Conservation (phyloP, 495 filamentous ascomycete genomes). For the Talaromyces wortmannii region DNA sequence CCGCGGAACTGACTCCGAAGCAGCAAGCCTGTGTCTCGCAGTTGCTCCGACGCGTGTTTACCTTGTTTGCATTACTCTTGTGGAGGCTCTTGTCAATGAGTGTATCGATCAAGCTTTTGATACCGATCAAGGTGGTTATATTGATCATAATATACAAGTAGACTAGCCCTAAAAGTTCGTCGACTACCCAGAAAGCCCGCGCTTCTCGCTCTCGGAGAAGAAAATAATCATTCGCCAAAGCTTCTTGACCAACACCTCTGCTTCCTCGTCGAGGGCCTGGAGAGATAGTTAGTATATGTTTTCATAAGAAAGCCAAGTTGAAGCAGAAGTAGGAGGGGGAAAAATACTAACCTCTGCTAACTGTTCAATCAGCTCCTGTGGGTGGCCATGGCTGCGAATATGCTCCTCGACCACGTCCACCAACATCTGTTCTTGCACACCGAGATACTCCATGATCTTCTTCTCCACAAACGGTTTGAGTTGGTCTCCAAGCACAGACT, state of each 20-base stretch:
- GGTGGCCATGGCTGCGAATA: slow-evolving; percentile 67
- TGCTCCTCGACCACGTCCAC: slow-evolving; percentile 90
- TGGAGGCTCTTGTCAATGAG: too few species aligned
- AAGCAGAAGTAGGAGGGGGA: not conserved
- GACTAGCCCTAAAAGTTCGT: not conserved
- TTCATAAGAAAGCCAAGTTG: too few species aligned
- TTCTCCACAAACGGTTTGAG: slow-evolving; percentile 94
- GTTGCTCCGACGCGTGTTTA: slow-evolving; percentile 14
- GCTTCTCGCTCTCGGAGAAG: slow-evolving; percentile 93
- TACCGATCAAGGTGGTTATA: too few species aligned
- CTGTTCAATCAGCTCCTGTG: slow-evolving; percentile 76
- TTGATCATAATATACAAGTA: not conserved
- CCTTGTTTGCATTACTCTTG: not conserved
- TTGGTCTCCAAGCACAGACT: slow-evolving; percentile 75
- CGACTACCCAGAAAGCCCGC: slow-evolving; percentile 63
- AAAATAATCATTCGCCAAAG: slow-evolving; percentile 98
- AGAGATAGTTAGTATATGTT: not conserved
- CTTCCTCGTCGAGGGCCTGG: slow-evolving; percentile 89
- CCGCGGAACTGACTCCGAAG: not conserved
- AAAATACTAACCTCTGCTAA: slow-evolving; percentile 66
- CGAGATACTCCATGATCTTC: slow-evolving; percentile 94
- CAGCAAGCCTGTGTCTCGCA: slow-evolving; percentile 4
- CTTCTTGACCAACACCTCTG: slow-evolving; percentile 89
- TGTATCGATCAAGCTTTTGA: too few species aligned
- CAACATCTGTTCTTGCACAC: slow-evolving; percentile 92